Percentiles rank a stretch among this genome's conserved stretches.
phyloP scores from a whole-genome alignment of 2,329 filamentous ascomycete species.

The Cryphonectria carpinicola region DNA sequence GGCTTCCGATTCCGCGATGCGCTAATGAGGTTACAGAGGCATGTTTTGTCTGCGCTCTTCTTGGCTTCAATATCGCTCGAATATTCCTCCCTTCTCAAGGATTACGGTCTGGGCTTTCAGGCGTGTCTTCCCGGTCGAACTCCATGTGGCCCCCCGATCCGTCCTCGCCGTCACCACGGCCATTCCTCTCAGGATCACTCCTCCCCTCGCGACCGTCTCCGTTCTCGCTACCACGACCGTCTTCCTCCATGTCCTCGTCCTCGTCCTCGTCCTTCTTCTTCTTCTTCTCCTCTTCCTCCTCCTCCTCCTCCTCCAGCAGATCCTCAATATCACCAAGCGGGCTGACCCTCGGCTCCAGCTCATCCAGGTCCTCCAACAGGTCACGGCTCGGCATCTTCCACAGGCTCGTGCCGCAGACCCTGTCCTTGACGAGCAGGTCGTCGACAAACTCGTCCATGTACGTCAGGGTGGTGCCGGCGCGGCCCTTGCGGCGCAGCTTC shows the following conservation, averaged over 20 bases:
- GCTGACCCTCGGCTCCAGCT: constrained; percentile 84
- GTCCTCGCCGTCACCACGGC: constrained; percentile 25
- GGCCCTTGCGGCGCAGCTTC: constrained; percentile 78
- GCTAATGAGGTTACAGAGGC: not conserved
- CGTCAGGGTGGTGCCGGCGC: constrained; percentile 75
- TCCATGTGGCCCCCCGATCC: constrained; percentile 49
- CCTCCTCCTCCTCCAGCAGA: constrained; percentile 60
- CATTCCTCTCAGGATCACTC: constrained; percentile 30
- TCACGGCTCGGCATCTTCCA: constrained; percentile 88
- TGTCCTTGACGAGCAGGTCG: constrained; percentile 83
- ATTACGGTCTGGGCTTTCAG: constrained; percentile 16
- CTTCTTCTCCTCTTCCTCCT: constrained; percentile 44
- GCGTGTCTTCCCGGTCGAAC: constrained; percentile 27
- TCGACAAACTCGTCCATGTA: constrained; percentile 93
- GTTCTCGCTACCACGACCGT: constrained; percentile 36
- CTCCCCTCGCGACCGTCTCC: not conserved
- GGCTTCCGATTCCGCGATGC: not conserved
- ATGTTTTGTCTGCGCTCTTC: not conserved
- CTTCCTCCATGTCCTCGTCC: constrained; percentile 36
- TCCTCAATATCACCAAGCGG: constrained; percentile 80
- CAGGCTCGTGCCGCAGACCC: constrained; percentile 87
- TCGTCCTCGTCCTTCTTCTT: constrained; percentile 49
- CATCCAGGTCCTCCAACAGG: constrained; percentile 84
- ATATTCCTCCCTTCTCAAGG: constrained; percentile 11
- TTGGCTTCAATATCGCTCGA: not conserved